phyloP scores from a whole-genome alignment of 108 stramenopile species.

The Skeletonema potamos region DNA sequence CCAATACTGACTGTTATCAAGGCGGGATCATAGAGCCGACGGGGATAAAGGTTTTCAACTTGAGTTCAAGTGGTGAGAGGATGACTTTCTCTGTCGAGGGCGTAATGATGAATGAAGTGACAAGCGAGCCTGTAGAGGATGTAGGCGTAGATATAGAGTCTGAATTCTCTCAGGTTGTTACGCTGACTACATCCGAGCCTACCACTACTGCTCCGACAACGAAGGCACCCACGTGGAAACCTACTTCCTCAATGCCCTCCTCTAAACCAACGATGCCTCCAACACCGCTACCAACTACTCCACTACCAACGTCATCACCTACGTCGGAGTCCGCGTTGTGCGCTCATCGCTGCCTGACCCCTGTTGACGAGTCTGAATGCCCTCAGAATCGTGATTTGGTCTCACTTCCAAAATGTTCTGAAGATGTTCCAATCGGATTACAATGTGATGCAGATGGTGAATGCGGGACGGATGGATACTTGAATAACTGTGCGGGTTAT shows the following conservation, averaged over 20 bases:
- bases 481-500: constrained; percentile 29
- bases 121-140: neutral
- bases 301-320: constrained; percentile 3
- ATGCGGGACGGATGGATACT: constrained; percentile 17
- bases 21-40: constrained; percentile 32
- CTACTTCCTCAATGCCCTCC: neutral
- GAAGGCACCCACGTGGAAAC: neutral
- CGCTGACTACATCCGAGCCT: neutral
- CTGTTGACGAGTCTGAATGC: constrained; percentile 12
- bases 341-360: constrained; percentile 22
- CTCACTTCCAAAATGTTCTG: constrained; percentile 8
- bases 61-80: constrained; percentile 16
- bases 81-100: constrained; percentile 40
- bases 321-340: constrained; percentile 9
- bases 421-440: constrained; percentile 7
- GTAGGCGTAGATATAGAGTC: neutral
- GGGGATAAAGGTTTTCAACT: constrained; percentile 45
- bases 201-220: neutral
- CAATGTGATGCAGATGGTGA: constrained; percentile 30
- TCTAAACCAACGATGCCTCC: constrained; percentile 2
- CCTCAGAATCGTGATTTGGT: constrained; percentile 1
- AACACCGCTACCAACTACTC: neutral
- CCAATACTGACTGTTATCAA: constrained; percentile 69
- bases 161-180: neutral
- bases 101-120: neutral